Evolutionary conservation across 2,329 filamentous ascomycete genomes (phyloP).

Genomic region (Aspergillus floridensis): DNA sequence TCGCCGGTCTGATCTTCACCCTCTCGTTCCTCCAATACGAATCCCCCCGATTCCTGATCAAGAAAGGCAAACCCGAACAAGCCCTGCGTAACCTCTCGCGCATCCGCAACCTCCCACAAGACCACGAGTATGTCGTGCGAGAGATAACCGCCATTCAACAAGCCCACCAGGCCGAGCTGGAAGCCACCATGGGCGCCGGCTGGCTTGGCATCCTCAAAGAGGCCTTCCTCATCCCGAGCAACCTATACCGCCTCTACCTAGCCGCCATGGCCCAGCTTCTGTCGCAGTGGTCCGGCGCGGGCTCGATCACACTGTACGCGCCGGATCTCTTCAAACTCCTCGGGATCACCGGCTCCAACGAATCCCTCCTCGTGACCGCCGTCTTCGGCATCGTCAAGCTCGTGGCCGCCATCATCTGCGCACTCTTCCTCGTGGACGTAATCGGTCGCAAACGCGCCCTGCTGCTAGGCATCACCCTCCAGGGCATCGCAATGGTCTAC

Average conservation of each 20-base stretch:
- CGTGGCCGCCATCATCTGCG: constrained; percentile 63
- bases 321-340: constrained; percentile 70
- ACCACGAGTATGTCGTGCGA: constrained; percentile 60
- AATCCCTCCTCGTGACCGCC: constrained; percentile 69
- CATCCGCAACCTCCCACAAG: constrained; percentile 58
- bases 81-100: constrained; percentile 46
- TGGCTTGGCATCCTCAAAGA: constrained; percentile 66
- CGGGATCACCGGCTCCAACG: constrained; percentile 65
- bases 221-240: constrained; percentile 64
- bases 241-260: constrained; percentile 70
- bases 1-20: constrained; percentile 67
- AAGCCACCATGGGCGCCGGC: constrained; percentile 66
- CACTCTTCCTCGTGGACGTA: constrained; percentile 75
- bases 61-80: constrained; percentile 57
- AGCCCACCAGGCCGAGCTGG: constrained; percentile 67
- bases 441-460: constrained; percentile 71
- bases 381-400: constrained; percentile 77
- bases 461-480: constrained; percentile 59
- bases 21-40: constrained; percentile 68
- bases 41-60: constrained; percentile 69
- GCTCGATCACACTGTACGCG: constrained; percentile 73
- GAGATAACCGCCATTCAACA: constrained; percentile 65
- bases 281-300: constrained; percentile 71
- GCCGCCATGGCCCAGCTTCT: constrained; percentile 67
- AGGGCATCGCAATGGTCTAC: constrained; percentile 62